A percentile compares a stretch with the other conserved stretches of the same genome.
These are phyloP conservation scores for Penicillium italicum DNA, from an alignment of 2,329 filamentous ascomycete species.

Conservation along the genomic window DNA sequence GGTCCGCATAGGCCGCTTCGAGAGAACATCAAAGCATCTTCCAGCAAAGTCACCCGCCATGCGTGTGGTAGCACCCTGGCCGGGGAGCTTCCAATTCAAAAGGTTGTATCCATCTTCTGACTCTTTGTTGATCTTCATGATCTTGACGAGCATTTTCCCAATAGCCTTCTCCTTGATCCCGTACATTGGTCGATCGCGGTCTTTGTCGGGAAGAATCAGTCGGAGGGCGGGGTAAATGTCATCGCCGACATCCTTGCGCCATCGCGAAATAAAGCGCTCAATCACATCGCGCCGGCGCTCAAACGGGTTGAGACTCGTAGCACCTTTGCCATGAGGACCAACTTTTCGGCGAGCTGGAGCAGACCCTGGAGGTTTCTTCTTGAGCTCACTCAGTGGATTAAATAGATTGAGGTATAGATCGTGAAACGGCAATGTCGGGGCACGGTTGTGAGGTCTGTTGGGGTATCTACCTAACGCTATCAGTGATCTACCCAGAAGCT, in stretches of 20 bases:
- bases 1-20: conserved; percentile 73
- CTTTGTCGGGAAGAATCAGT: conserved; percentile 87
- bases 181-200: conserved; percentile 87
- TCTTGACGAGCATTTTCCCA: conserved; percentile 82
- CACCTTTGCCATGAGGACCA: conserved; percentile 53
- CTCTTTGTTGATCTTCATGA: conserved; percentile 86
- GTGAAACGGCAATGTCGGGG: conserved; percentile 76
- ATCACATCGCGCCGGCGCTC: conserved; percentile 79
- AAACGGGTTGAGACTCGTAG: conserved; percentile 60
- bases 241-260: conserved; percentile 82
- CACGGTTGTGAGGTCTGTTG: conserved; percentile 75
- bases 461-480: conserved; percentile 59
- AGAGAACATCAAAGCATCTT: conserved; percentile 80
- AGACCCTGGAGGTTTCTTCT: conserved; percentile 62
- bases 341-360: conserved; percentile 54
- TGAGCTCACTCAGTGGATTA: conserved; percentile 74
- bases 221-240: conserved; percentile 93
- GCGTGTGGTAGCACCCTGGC: conserved; percentile 58
- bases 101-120: conserved; percentile 84
- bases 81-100: conserved; percentile 88
- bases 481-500: not conserved
- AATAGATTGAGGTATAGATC: conserved; percentile 75
- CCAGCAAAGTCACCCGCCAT: conserved; percentile 90
- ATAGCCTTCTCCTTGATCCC: conserved; percentile 90
- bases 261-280: conserved; percentile 77